Base-by-base conservation (phyloP, 2,329 filamentous ascomycete species). In the Juglanconis juglandina region DNA sequence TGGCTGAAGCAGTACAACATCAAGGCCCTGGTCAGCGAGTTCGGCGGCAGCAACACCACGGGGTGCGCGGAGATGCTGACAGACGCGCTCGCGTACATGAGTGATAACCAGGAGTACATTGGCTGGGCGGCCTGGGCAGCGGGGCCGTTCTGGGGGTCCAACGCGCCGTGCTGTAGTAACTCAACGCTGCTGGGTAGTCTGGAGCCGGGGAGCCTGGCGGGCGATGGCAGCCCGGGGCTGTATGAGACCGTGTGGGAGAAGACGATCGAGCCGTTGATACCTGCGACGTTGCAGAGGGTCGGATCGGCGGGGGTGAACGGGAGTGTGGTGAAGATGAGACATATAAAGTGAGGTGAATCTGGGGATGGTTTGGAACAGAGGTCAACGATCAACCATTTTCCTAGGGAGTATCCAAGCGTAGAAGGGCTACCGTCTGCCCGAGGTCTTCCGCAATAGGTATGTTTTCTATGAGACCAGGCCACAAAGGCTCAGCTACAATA, bases 71-170 rank as follows among this genome's bases (percentile, higher is more conserved):
- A 66, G 3, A 78, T 79, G 68, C 71, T 81, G 5, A 68, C 69
- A 11, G 71, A 74, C 35, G 75, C 80, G 6, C 61, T 81, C 13
- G 73, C 77, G 55, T 79, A 80, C 66, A 79, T 82, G 73, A 70
- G 73, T 33, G 60, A 72, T n/a, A 79, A 81, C 62, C 69, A 73
- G 1, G 75, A 75, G 64, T 81, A 78, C 63, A 79, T 81, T 50
- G 79, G 79, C 3, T 81, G 79, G 79, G 79, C 79, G 0, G 78
- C 78, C 3, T 81, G 78, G 79, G 75, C 79, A 0, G 79, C 79
- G 0, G 79, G 79, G 0, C 79, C 79, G 0, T 73, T 82, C 49
- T 81, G 79, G 79, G 79, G 79, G 1, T 64, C 70, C 7, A 65
- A 70, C 47, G 75, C 72, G 58, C 68, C 72, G 3, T 73, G 71